phyloP scores from a whole-genome alignment of 306 rosid species.

The Quercus agrifolia region DNA sequence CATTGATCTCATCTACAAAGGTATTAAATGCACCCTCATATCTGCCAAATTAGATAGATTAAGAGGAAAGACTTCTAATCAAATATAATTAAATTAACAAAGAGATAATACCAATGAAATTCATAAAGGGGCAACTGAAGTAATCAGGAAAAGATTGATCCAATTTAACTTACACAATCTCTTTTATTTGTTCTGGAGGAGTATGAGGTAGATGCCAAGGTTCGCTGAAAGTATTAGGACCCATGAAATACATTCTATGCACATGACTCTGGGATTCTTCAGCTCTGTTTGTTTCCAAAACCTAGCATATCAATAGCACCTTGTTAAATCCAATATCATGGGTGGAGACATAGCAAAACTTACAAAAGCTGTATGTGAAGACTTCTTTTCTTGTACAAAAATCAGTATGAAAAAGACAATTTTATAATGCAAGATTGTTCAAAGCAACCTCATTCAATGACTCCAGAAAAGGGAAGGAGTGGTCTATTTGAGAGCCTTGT shows the following conservation, averaged over 20 bases:
- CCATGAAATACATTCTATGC: constrained; percentile 96
- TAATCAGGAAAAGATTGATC: constrained; percentile 6
- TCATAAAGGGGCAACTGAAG: constrained; percentile 14
- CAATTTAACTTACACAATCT: constrained; percentile 77
- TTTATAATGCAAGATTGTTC: constrained; percentile 1
- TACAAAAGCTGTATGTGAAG: not conserved
- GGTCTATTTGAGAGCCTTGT: constrained; percentile 96
- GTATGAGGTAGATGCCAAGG: constrained; percentile 97
- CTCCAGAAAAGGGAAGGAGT: constrained; percentile 96
- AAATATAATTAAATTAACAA: constrained; percentile 10
- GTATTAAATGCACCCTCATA: constrained; percentile 87
- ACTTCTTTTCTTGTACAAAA: constrained; percentile 14
- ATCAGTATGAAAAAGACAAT: constrained; percentile 5
- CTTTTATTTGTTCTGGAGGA: constrained; percentile 86
- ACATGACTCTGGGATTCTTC: constrained; percentile 98
- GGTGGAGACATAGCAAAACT: not conserved
- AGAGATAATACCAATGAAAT: not conserved
- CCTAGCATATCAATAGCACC: constrained; percentile 46
- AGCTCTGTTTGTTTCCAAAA: constrained; percentile 94
- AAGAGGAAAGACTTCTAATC: constrained; percentile 13
- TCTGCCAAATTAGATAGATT: constrained; percentile 48
- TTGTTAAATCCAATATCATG: constrained; percentile 3
- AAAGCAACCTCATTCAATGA: constrained; percentile 86
- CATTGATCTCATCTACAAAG: constrained; percentile 92
- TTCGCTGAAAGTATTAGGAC: constrained; percentile 93